Evolutionary conservation across 768 basidiomycete genomes (phyloP).

Genomic region (Mrakia gelida): DNA sequence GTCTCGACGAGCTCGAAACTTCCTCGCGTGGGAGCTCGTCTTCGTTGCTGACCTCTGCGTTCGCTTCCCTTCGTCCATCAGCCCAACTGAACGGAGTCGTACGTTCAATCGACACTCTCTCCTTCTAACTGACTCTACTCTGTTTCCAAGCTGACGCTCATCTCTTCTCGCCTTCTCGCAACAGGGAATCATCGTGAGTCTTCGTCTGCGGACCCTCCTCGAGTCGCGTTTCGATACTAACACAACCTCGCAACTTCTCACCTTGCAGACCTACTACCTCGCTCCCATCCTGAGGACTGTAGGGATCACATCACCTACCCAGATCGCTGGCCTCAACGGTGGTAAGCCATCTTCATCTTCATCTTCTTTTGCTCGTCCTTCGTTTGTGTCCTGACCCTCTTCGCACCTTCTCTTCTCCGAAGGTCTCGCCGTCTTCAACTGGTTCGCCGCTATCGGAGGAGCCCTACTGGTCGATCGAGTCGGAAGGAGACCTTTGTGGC

Average conservation of each 20-base stretch:
- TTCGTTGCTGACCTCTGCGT: neutral
- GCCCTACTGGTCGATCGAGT: neutral
- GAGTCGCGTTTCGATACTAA: neutral
- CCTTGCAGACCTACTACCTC: neutral
- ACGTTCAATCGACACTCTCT: neutral
- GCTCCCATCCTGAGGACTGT: neutral
- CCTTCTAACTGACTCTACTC: neutral
- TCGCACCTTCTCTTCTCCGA: neutral
- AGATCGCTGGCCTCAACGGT: neutral
- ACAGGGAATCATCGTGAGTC: neutral
- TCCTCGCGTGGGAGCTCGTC: neutral
- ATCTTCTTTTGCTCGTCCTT: neutral
- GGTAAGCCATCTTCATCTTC: neutral
- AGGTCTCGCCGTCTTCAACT: neutral
- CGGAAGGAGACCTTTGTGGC: neutral
- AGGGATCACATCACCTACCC: neutral
- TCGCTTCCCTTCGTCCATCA: neutral
- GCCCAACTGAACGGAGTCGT: neutral
- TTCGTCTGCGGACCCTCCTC: neutral
- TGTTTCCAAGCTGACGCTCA: neutral
- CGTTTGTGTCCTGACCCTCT: neutral
- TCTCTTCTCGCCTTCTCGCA: neutral
- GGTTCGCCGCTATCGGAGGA: constrained; percentile 1
- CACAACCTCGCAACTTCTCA: too few species aligned
- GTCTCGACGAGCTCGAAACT: neutral